Conservation (phyloP, 2,329 filamentous ascomycete genomes). For the Emmonsia crescens region DNA sequence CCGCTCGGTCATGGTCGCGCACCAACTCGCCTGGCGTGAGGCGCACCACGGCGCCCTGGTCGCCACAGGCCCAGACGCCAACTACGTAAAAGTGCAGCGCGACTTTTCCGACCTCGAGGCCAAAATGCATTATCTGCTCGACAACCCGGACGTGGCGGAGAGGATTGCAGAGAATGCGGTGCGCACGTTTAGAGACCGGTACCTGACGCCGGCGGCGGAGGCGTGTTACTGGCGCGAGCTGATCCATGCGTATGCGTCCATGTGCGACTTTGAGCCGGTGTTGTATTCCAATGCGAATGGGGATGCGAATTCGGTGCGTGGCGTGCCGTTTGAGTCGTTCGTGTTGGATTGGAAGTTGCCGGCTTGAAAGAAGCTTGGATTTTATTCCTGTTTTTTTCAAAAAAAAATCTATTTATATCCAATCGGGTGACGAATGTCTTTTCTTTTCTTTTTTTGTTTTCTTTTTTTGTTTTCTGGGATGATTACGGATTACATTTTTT, state of each 20-base stretch:
- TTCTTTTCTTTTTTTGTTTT: not conserved
- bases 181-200: constrained; percentile 40
- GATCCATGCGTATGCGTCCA: constrained; percentile 28
- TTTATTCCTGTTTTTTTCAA: no score
- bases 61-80: constrained; percentile 37
- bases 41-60: constrained; percentile 39
- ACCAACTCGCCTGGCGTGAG: constrained; percentile 39
- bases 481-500: no score
- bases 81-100: constrained; percentile 39
- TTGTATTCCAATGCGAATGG: constrained; percentile 23
- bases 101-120: constrained; percentile 47
- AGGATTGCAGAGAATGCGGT: constrained; percentile 41
- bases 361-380: no score
- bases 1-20: constrained; percentile 39
- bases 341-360: constrained; percentile 16
- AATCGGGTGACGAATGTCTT: no score
- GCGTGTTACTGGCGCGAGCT: constrained; percentile 46
- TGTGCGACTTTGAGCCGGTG: constrained; percentile 33
- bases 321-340: constrained; percentile 33
- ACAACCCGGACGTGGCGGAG: constrained; percentile 35
- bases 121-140: constrained; percentile 35
- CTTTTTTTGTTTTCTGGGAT: not conserved
- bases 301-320: constrained; percentile 21
- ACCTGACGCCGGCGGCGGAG: constrained; percentile 45
- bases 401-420: no score